Base-by-base conservation (phyloP, 2,329 filamentous ascomycete genomes). In the Epicoccum nigrum region DNA sequence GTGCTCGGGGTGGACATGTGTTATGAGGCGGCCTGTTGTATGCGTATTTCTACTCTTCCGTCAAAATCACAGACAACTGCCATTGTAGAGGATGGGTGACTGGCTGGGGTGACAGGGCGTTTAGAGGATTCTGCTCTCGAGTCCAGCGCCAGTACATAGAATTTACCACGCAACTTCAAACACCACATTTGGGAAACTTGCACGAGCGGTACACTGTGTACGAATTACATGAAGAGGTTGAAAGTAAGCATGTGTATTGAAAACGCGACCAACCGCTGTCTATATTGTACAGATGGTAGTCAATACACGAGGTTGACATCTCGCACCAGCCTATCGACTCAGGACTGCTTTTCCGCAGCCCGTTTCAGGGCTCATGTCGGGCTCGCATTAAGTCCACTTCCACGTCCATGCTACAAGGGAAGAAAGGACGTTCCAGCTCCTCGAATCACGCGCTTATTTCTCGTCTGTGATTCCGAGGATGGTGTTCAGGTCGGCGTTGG, bases 401-500 rank as follows among this genome's bases (percentile, higher is more conserved):
- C 28, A 30, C 13, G 28, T 30, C 49, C 62, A 63, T 63, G 58
- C 58, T 54, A 55, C 60, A 46, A 54, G 62, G 61, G 54, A 57
- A 64, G 41, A 57, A 64, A 62, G 52, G 54, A 62, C 38, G 21
- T 49, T 34, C 30, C 16, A 47, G 28, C 16, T 38, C 20, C 37
- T 16, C 31, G 31, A 17, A 12, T 43, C 23, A 17, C 17, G 25
- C 41, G 56, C 58, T 65, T 59, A 72, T 63, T 69, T 71, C 55
- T 70, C 58, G 40, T 68, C 69, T 47, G 67, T 69, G 60, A 72
- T 71, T 28, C 70, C 70, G 53, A 72, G 66, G 40, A 73, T 33
- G 13, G 89, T 86, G 81, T 97, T 93, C 65, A 97, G 82, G 74
- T 99, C 92, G 79, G 97, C 97, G 71, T 92, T 90, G 71, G 92